These are phyloP conservation scores for Aspergillus homomorphus DNA, from an alignment of 495 filamentous ascomycete species.

Conservation along the genomic window DNA sequence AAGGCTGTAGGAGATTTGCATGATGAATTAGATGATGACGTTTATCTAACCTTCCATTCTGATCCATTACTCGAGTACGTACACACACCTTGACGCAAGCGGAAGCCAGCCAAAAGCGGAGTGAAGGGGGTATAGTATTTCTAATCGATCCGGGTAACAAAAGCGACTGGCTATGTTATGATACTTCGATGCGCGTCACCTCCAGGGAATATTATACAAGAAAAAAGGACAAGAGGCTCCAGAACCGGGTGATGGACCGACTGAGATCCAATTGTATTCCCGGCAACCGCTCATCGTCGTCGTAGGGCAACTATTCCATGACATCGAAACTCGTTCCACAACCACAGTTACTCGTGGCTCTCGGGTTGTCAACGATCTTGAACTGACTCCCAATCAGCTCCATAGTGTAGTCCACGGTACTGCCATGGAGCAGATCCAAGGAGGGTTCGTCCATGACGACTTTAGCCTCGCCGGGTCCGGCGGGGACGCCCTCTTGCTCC, in stretches of 20 bases:
- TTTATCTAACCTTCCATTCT: background rate
- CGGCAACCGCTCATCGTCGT: background rate
- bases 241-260: background rate
- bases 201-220: background rate
- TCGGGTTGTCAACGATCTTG: constrained; percentile 89
- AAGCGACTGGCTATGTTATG: background rate
- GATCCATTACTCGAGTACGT: background rate
- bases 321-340: constrained; percentile 99
- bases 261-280: background rate
- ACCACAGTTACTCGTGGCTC: constrained; percentile 89
- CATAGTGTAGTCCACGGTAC: constrained; percentile 92
- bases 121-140: constrained; percentile 13
- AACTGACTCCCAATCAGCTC: constrained; percentile 98
- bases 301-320: constrained; percentile 43
- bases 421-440: constrained; percentile 84
- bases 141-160: background rate
- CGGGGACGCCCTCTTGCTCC: constrained; percentile 22
- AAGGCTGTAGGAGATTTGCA: constrained; percentile 15
- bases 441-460: constrained; percentile 87
- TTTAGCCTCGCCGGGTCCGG: constrained; percentile 59
- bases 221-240: too few relatives aligned
- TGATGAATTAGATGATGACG: constrained; percentile 27
- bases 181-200: background rate
- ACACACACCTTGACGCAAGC: background rate
- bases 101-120: background rate